A percentile compares a stretch with the other conserved stretches of the same genome.
These are phyloP conservation scores for Fusarium proliferatum DNA, from an alignment of 2,329 filamentous ascomycete species.

Conservation along the genomic window DNA sequence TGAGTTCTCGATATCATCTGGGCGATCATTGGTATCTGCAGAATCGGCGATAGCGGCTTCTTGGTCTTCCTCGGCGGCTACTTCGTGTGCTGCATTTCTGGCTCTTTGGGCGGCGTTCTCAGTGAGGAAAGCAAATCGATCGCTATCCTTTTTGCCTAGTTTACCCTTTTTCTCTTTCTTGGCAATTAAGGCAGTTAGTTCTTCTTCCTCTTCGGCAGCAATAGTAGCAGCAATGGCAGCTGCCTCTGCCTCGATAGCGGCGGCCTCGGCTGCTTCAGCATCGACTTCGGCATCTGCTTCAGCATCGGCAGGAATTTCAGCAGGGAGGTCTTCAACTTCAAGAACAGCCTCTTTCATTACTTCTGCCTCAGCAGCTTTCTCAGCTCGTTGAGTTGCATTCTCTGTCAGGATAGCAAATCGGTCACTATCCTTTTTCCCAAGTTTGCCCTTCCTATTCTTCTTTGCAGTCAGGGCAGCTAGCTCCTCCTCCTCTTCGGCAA, in stretches of 20 bases:
- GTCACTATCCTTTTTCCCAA: slow-evolving; percentile 45
- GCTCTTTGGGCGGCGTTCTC: slow-evolving; percentile 32
- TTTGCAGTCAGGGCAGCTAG: slow-evolving; percentile 49
- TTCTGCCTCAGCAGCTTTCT: slow-evolving; percentile 29
- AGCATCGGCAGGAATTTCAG: slow-evolving; percentile 36
- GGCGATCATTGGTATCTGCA: slow-evolving; percentile 25
- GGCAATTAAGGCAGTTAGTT: slow-evolving; percentile 28
- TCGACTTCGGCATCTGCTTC: slow-evolving; percentile 10
- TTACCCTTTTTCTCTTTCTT: slow-evolving; percentile 40
- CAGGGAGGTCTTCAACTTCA: not conserved
- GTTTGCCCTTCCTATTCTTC: slow-evolving; percentile 48
- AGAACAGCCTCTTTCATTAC: slow-evolving; percentile 43
- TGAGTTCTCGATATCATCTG: slow-evolving; percentile 19
- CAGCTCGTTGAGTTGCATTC: slow-evolving; percentile 34
- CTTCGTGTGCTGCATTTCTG: slow-evolving; percentile 33
- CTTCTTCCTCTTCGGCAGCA: slow-evolving; percentile 38
- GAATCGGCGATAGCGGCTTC: slow-evolving; percentile 33
- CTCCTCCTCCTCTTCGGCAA: slow-evolving; percentile 42
- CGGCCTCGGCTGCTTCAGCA: slow-evolving; percentile 31
- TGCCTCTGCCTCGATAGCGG: slow-evolving; percentile 48
- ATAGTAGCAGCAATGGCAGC: slow-evolving; percentile 21
- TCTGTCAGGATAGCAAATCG: slow-evolving; percentile 44
- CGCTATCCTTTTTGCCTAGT: slow-evolving; percentile 39
- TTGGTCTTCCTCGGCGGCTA: slow-evolving; percentile 24
- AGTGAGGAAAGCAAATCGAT: slow-evolving; percentile 34